Base-by-base conservation (phyloP, 257 asterid species). In the Paraleonurus japonicus region DNA sequence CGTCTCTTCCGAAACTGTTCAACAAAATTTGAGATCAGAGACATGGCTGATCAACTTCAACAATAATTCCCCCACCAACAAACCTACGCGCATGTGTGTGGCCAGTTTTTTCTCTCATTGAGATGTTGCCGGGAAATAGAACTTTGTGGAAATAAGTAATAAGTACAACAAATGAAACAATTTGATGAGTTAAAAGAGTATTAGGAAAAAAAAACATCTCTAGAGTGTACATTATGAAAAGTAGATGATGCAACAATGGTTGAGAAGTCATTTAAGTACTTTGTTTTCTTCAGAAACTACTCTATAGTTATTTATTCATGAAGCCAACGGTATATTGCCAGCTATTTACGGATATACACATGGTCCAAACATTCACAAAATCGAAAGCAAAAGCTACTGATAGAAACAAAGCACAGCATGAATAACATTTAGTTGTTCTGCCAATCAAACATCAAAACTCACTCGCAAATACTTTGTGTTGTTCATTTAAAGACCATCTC, bases 1-100 rank as follows among this genome's bases (percentile, higher is more conserved):
- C 79, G 79, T 93, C 98, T 84, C 98, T 85, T 47, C 95, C 98
- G 27, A 84, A 90, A 61, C 98, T 92, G 89, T 74, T 39, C 22
- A 28, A 32, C 26, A 53, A 67, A 75, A 59, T 16, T 61, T 24
- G 54, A 76, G 35, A 68, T 76, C 68, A 76, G 63, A 45, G 65
- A 4, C 19, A 32, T 13, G 59, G 9, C 24, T 16, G 47, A 23
- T 32, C 62, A 16, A 51, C 54, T 24, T 47, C 51, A 43, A 27
- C 33, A 23, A 32, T 16, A 33, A 33, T 20, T 35, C 41, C 37
- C 39, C 68, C 51, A 37, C 64, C n/a, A 48, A 20, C 19, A 55
- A 24, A 13, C 7, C 7, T 47, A 16, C 27, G 61, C 4, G 17
- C 26, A 12, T 26, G 27, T 19, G 59, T 54, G 19, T 17, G 45